Conservation (phyloP, 208 protist species). For the Trypanosoma melophagium region DNA sequence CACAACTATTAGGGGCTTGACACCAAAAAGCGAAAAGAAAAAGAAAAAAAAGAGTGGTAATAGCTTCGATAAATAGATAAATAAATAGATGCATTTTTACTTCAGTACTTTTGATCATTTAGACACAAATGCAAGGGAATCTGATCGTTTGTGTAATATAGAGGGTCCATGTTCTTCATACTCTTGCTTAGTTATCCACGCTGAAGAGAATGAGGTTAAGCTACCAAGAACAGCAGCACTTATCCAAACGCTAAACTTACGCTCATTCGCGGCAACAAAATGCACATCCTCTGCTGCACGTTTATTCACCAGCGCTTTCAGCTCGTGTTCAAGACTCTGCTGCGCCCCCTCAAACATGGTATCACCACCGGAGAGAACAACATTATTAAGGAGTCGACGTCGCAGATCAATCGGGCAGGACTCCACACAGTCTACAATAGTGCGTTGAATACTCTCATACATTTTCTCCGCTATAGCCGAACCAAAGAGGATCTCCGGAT, state of each 20-base stretch:
- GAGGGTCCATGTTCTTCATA: conserved; percentile 97
- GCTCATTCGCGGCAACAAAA: conserved; percentile 94
- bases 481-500: conserved; percentile 97
- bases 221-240: conserved; percentile 98
- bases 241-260: conserved; percentile 97
- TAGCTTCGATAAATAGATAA: no score
- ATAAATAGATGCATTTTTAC: neutral
- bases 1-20: neutral
- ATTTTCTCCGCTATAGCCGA: conserved; percentile 90
- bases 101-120: conserved; percentile 7
- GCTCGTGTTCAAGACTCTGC: conserved; percentile 95
- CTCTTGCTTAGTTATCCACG: conserved; percentile 98
- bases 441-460: conserved; percentile 90
- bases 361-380: conserved; percentile 94
- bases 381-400: conserved; percentile 94
- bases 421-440: conserved; percentile 95
- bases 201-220: conserved; percentile 95
- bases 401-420: conserved; percentile 94
- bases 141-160: conserved; percentile 97
- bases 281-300: conserved; percentile 94
- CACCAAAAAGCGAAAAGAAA: neutral
- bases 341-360: conserved; percentile 96
- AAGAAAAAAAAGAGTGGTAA: no score
- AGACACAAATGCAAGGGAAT: conserved; percentile 27
- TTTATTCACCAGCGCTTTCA: conserved; percentile 72